phyloP scores from a whole-genome alignment of 2,329 filamentous ascomycete species.

The Aureobasidium sp. region DNA sequence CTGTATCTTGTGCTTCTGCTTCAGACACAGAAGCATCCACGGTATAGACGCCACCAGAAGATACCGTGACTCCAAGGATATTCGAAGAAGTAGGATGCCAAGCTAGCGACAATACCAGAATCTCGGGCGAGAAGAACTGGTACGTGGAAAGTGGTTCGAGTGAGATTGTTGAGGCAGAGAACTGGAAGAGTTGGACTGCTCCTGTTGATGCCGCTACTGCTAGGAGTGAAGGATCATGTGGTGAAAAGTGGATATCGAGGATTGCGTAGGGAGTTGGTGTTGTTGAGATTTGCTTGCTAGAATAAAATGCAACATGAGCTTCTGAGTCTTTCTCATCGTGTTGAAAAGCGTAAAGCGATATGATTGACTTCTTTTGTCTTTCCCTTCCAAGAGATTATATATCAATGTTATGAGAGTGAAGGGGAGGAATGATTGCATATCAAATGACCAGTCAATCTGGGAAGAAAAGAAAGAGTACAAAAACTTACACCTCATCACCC shows the following conservation, averaged over 20 bases:
- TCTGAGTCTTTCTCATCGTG: background rate
- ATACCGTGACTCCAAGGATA: slow-evolving; percentile 64
- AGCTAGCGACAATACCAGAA: slow-evolving; percentile 64
- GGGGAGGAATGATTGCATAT: no score
- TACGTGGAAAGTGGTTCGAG: slow-evolving; percentile 38
- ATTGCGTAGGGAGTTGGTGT: slow-evolving; percentile 63
- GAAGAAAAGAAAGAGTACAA: background rate
- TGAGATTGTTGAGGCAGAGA: slow-evolving; percentile 25
- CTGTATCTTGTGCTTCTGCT: background rate
- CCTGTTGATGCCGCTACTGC: slow-evolving; percentile 75
- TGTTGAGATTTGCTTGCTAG: slow-evolving; percentile 32
- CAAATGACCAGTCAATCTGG: no score
- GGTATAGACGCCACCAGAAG: slow-evolving; percentile 53
- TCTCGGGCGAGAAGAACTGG: slow-evolving; percentile 48
- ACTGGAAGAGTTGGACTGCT: slow-evolving; percentile 56
- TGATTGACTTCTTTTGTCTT: no score
- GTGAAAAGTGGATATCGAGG: slow-evolving; percentile 78
- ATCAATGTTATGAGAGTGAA: background rate
- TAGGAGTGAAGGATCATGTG: slow-evolving; percentile 47
- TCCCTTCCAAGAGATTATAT: background rate
- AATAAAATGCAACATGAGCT: background rate
- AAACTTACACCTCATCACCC: slow-evolving; percentile 50
- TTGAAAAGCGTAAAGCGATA: no score
- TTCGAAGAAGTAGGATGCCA: slow-evolving; percentile 58
- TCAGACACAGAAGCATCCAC: slow-evolving; percentile 18